These are phyloP conservation scores for Aspergillus sclerotioniger DNA, from an alignment of 495 filamentous ascomycete species.

Conservation along the genomic window DNA sequence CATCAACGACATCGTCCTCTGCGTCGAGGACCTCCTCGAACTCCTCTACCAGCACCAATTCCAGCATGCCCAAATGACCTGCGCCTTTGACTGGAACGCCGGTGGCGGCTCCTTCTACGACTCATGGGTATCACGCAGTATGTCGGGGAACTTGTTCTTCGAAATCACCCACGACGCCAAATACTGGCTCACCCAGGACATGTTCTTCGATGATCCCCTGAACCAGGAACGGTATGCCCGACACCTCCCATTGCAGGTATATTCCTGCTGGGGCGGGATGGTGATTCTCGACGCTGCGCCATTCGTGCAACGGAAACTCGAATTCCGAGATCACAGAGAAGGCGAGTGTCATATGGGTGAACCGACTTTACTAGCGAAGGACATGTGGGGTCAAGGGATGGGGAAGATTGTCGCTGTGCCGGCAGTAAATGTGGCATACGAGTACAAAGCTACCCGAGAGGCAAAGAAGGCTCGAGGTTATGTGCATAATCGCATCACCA, in stretches of 20 bases:
- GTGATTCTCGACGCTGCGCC: slow-evolving; percentile 33
- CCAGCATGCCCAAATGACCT: slow-evolving; percentile 51
- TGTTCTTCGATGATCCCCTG: slow-evolving; percentile 44
- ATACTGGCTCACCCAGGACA: slow-evolving; percentile 40
- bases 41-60: slow-evolving; percentile 41
- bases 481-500: slow-evolving; percentile 26
- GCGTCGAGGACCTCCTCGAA: slow-evolving; percentile 54
- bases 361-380: slow-evolving; percentile 48
- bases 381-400: slow-evolving; percentile 44
- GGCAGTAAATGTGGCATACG: slow-evolving; percentile 47
- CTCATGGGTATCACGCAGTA: slow-evolving; percentile 47
- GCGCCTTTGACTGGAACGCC: slow-evolving; percentile 54
- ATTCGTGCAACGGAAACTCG: slow-evolving; percentile 28
- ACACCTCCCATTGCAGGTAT: slow-evolving; percentile 50
- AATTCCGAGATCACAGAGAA: slow-evolving; percentile 33
- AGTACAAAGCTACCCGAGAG: slow-evolving; percentile 28
- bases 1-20: slow-evolving; percentile 49
- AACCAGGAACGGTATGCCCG: slow-evolving; percentile 23
- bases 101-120: slow-evolving; percentile 48
- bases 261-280: slow-evolving; percentile 54
- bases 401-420: slow-evolving; percentile 51
- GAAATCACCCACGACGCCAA: slow-evolving; percentile 43
- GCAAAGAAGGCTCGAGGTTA: slow-evolving; percentile 45
- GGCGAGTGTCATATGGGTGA: slow-evolving; percentile 49
- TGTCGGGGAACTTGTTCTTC: slow-evolving; percentile 51